phyloP scores from a whole-genome alignment of 192 early-diverging fungal species.

The Umbelopsis sp. region DNA sequence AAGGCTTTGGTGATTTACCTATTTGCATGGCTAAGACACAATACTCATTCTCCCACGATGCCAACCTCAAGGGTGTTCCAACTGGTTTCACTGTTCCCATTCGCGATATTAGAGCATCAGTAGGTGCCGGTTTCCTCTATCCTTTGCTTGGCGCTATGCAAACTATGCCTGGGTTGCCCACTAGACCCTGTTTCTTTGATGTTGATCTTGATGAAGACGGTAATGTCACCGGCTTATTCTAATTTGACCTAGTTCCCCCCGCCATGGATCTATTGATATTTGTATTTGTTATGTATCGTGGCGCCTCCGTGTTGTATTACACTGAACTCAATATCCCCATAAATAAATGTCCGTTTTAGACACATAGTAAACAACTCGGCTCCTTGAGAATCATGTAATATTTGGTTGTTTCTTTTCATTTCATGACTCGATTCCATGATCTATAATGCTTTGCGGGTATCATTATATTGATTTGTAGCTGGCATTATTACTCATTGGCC shows the following conservation, averaged over 20 bases:
- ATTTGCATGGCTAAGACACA: conserved; percentile 99
- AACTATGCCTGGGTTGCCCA: conserved; percentile 97
- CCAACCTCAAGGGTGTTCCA: conserved; percentile 90
- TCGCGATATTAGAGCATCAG: conserved; percentile 92
- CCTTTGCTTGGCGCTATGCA: conserved; percentile 96
- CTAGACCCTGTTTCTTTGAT: conserved; percentile 95
- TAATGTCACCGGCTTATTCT: conserved; percentile 88
- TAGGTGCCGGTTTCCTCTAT: conserved; percentile 97
- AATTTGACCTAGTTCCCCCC: conserved; percentile 25
- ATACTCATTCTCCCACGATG: conserved; percentile 89
- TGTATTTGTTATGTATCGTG: no score
- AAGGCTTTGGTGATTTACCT: conserved; percentile 87
- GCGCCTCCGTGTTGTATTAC: not conserved
- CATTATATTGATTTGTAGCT: no score
- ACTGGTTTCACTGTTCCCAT: conserved; percentile 91
- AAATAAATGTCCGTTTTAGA: no score
- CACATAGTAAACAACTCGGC: no score
- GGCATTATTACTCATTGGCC: no score
- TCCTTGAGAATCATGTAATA: no score
- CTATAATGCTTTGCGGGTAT: no score
- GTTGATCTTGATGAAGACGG: conserved; percentile 93
- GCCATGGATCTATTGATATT: not conserved
- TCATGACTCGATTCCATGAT: no score
- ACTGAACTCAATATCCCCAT: not conserved
- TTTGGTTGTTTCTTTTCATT: no score